Evolutionary conservation across 306 rosid genomes (phyloP).

Genomic region (Quercus glauca): DNA sequence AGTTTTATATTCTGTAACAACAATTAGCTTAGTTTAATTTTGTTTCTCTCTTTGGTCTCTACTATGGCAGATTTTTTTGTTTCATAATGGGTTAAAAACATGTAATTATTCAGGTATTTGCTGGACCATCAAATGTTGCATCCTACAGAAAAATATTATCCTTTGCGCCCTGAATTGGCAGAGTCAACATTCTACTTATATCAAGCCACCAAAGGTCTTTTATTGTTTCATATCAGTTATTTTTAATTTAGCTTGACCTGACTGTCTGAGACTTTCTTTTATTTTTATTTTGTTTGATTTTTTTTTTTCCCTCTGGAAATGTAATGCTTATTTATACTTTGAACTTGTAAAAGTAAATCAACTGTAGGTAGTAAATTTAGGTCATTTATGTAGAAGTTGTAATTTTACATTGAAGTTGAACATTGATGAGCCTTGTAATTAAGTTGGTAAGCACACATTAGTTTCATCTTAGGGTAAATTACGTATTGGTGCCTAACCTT

Average conservation of each 20-base stretch:
- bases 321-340: slow-evolving; percentile 9
- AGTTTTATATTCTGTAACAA: slow-evolving; percentile 14
- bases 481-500: no score
- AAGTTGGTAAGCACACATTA: not conserved
- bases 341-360: not conserved
- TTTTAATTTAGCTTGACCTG: slow-evolving; percentile 4
- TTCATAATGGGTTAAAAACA: slow-evolving; percentile 4
- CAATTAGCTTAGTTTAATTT: not conserved
- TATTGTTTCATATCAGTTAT: not conserved
- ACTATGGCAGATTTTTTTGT: slow-evolving; percentile 15
- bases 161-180: slow-evolving; percentile 94
- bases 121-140: slow-evolving; percentile 94
- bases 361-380: slow-evolving; percentile 1
- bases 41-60: slow-evolving; percentile 13
- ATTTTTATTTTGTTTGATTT: slow-evolving; percentile 6
- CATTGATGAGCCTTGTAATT: not conserved
- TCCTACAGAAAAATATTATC: slow-evolving; percentile 95
- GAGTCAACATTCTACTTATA: slow-evolving; percentile 96
- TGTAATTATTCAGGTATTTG: slow-evolving; percentile 67
- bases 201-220: slow-evolving; percentile 93
- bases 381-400: not conserved
- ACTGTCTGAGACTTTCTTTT: not conserved
- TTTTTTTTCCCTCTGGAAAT: slow-evolving; percentile 3
- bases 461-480: not conserved
- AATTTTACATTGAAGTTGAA: not conserved